Evolutionary conservation across 306 rosid species (phyloP).

Genomic region (Mimosa bimucronata): DNA sequence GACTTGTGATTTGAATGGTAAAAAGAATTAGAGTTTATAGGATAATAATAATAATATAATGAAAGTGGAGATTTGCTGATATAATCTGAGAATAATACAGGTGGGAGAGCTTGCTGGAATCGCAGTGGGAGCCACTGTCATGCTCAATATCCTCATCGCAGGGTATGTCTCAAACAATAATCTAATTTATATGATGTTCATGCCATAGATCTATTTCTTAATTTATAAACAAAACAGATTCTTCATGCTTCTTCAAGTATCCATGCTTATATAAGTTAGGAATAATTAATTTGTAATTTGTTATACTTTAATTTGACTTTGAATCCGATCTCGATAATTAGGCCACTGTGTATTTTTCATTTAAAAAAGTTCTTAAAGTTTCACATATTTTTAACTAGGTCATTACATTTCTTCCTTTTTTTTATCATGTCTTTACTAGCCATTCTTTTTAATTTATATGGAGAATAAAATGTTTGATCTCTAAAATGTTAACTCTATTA

Average conservation of each 20-base stretch:
- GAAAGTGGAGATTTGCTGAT: neutral
- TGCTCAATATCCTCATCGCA: slow-evolving; percentile 87
- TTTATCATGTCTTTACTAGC: no score
- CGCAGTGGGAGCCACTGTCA: slow-evolving; percentile 90
- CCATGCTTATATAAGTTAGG: neutral
- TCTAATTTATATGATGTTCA: neutral
- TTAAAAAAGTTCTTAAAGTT: no score
- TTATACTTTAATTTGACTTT: no score
- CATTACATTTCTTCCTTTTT: no score
- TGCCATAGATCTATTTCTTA: neutral
- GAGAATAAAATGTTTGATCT: no score
- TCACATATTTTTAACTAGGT: no score
- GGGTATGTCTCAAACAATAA: slow-evolving; percentile 57
- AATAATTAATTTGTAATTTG: neutral
- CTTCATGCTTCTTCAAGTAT: neutral
- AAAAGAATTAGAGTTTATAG: neutral
- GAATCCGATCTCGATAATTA: no score
- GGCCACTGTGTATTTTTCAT: no score
- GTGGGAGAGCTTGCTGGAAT: slow-evolving; percentile 89
- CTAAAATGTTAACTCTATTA: no score
- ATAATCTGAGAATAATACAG: slow-evolving; percentile 40
- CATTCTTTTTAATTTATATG: no score
- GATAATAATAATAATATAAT: no score
- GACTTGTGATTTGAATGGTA: neutral
- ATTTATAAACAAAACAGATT: no score